Evolutionary conservation across 2,329 filamentous ascomycete genomes (phyloP).

Genomic region (Paecilomyces sp.): DNA sequence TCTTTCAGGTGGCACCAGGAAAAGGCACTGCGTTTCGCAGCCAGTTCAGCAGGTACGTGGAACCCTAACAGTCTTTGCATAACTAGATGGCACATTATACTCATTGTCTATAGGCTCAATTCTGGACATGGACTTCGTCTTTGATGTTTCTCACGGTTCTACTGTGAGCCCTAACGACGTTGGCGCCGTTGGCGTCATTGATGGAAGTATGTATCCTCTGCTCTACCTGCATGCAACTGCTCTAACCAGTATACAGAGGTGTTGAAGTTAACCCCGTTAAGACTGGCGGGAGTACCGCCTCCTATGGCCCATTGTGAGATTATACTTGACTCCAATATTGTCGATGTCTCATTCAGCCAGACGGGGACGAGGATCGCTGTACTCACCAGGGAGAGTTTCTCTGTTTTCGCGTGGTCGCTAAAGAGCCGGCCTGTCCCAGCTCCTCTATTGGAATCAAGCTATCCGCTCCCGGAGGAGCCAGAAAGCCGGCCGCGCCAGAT

Average conservation of each 20-base stretch:
- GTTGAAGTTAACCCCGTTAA: constrained; percentile 79
- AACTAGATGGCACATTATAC: background rate
- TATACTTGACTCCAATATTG: constrained; percentile 51
- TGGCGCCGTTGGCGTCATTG: constrained; percentile 75
- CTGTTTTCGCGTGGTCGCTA: constrained; percentile 63
- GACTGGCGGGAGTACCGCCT: constrained; percentile 78
- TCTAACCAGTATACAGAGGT: constrained; percentile 32
- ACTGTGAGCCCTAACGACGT: constrained; percentile 65
- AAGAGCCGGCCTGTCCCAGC: constrained; percentile 32
- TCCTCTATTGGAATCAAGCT: constrained; percentile 32
- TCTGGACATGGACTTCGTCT: constrained; percentile 59
- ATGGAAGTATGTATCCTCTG: constrained; percentile 53
- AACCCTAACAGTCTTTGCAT: background rate
- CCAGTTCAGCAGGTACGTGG: constrained; percentile 44
- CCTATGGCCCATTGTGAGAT: constrained; percentile 85
- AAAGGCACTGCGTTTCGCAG: constrained; percentile 62
- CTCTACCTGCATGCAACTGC: background rate
- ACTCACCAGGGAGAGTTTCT: constrained; percentile 59
- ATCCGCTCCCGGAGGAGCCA: constrained; percentile 22
- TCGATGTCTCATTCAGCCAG: constrained; percentile 68
- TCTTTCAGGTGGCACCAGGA: constrained; percentile 72
- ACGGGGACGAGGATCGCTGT: constrained; percentile 62
- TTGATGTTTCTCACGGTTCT: constrained; percentile 62
- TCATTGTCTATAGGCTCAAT: constrained; percentile 37
- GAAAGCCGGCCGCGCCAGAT: constrained; percentile 38